Percentiles rank a stretch among this genome's conserved stretches.
Evolutionary conservation across 306 rosid species (phyloP).

Genomic region (Ormosia semicastrata): DNA sequence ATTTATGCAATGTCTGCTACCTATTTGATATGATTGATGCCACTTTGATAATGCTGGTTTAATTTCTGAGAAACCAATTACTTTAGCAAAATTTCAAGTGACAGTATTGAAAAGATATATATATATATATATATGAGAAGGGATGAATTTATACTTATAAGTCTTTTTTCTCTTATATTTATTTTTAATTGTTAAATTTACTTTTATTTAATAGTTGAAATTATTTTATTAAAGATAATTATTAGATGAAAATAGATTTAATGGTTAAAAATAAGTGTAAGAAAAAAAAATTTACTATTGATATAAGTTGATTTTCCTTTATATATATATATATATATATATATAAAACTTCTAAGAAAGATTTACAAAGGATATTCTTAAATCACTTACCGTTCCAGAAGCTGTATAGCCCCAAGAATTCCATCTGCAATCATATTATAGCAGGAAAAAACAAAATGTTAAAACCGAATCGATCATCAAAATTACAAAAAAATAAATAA

Average conservation of each 20-base stretch:
- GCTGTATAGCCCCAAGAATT: conserved; percentile 31
- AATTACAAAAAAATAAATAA: background rate
- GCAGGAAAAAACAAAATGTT: background rate
- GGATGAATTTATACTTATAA: too few species aligned
- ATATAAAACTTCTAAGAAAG: background rate
- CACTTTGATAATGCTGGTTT: background rate
- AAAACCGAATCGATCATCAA: background rate
- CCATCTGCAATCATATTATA: conserved; percentile 38
- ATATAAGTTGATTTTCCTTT: too few species aligned
- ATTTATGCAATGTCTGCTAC: conserved; percentile 5
- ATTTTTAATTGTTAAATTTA: too few species aligned
- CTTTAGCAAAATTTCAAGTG: background rate
- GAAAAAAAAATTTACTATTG: too few species aligned
- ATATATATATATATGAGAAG: too few species aligned
- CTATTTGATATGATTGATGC: background rate
- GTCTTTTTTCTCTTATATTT: too few species aligned
- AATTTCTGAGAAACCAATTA: background rate
- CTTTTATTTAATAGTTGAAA: too few species aligned
- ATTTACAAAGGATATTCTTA: background rate
- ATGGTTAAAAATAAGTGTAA: too few species aligned
- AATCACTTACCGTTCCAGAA: conserved; percentile 45
- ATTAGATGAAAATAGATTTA: too few species aligned
- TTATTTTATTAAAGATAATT: too few species aligned
- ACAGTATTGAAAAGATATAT: background rate
- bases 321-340: too few species aligned